These are phyloP conservation scores for Solanum habrochaites DNA, from an alignment of 257 asterid species.

Conservation along the genomic window DNA sequence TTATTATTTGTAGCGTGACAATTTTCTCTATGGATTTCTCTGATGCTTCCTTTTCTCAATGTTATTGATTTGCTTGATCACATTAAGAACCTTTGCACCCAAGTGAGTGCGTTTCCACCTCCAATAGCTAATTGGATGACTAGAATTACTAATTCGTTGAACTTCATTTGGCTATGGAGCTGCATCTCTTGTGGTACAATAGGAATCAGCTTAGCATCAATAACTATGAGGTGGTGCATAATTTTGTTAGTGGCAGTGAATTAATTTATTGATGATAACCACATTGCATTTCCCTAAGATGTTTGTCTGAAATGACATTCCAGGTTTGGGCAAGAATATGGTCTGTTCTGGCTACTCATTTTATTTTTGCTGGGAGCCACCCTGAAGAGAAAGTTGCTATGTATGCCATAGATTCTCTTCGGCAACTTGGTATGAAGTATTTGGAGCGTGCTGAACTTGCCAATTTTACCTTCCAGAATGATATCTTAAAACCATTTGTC, in stretches of 20 bases:
- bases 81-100: not conserved
- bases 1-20: not conserved
- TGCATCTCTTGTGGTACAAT: not conserved
- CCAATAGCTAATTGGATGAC: not conserved
- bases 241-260: not conserved
- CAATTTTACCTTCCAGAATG: slow-evolving; percentile 98
- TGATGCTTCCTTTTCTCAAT: not conserved
- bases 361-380: slow-evolving; percentile 97
- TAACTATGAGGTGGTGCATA: not conserved
- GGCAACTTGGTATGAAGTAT: slow-evolving; percentile 96
- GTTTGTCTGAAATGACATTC: not conserved
- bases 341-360: slow-evolving; percentile 93
- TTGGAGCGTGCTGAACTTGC: slow-evolving; percentile 99
- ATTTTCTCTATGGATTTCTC: not conserved
- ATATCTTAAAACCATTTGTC: slow-evolving; percentile 90
- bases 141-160: not conserved
- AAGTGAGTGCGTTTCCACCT: not conserved
- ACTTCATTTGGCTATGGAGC: not conserved
- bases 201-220: not conserved
- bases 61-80: not conserved
- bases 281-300: not conserved
- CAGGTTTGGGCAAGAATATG: slow-evolving; percentile 99
- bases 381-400: slow-evolving; percentile 98
- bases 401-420: slow-evolving; percentile 98
- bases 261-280: not conserved